These are phyloP conservation scores for Nakazawaea peltata DNA, from an alignment of 805 yeast genomes.

Conservation along the genomic window DNA sequence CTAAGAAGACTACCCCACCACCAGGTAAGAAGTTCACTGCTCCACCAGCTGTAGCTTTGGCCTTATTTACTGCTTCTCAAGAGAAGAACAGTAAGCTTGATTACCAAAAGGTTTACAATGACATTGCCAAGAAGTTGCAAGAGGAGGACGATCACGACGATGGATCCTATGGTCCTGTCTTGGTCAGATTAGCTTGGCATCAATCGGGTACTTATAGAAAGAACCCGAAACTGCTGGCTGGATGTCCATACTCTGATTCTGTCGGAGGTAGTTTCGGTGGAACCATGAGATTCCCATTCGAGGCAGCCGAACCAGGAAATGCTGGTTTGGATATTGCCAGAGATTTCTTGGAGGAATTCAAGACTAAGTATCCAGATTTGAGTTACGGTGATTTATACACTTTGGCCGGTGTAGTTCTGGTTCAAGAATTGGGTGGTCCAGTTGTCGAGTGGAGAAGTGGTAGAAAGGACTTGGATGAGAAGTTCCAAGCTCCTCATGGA, in stretches of 20 bases:
- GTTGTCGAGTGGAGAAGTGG: conserved; percentile 50
- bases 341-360: conserved; percentile 46
- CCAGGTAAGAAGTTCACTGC: conserved; percentile 7
- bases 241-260: conserved; percentile 24
- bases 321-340: conserved; percentile 48
- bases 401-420: conserved; percentile 56
- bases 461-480: conserved; percentile 27
- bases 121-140: conserved; percentile 53
- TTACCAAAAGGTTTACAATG: conserved; percentile 63
- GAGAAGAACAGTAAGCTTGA: conserved; percentile 32
- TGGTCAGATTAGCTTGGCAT: conserved; percentile 43
- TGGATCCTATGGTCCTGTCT: conserved; percentile 46
- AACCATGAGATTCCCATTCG: conserved; percentile 44
- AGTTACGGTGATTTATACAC: conserved; percentile 68
- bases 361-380: conserved; percentile 49
- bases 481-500: conserved; percentile 36
- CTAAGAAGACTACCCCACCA: too few species aligned
- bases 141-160: conserved; percentile 53
- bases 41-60: not conserved
- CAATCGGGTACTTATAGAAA: conserved; percentile 39
- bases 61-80: not conserved
- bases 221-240: conserved; percentile 17
- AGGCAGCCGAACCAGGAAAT: conserved; percentile 41
- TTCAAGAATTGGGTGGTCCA: conserved; percentile 63
- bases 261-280: conserved; percentile 43